Evolutionary conservation across 1,284 basidiomycete species (phyloP), one percentile per base, ranked within the genome.

Genomic region (Mycosarcoma maydis): DNA sequence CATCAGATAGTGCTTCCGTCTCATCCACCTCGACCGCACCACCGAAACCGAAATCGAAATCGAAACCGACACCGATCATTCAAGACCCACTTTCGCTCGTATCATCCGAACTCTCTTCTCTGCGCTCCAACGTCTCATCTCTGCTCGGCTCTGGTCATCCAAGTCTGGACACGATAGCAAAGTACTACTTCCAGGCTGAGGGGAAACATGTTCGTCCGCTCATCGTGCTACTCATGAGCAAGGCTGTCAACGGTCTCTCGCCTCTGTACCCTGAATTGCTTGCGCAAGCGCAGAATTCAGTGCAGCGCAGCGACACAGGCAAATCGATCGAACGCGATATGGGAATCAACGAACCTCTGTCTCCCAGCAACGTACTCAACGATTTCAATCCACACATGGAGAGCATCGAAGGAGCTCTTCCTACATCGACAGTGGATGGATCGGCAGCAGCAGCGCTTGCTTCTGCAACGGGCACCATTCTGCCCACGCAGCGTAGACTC

Each of bases 111-210:
- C 87, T 98, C 26, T 83, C 87, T 27, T 86, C 87, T 50, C 85
- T 98, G 41, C 89, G 91, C 62, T 86, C 87, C 53, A 90, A 88
- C 56, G 86, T 98, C 26, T 86, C 93, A 67, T 85, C 86, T 65
- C 86, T 98, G 36, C 87, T 98, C 11, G 94, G 93, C 24, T 90
- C 91, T 3, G 90, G 92, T 10, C 92, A 98, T 82, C 91, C 93
- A 2, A 88, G 89, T 1, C 88, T 98, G 54, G 89, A 90, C 68
- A 87, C 90, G 54, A 90, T 97, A 62, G 93, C 94, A 4, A 89
- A 92, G 73, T 96, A 94, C 84, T 97, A 97, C 84, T 96, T 98
- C 82, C 85, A 91, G 59, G 80, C 77, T 22, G 81, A 82, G 43
- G 79, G 80, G 38, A 96, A 96, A 81, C 93, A 97, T 79, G 86